phyloP scores from a whole-genome alignment of 495 filamentous ascomycete species.

The Friedmanniomyces simplex region DNA sequence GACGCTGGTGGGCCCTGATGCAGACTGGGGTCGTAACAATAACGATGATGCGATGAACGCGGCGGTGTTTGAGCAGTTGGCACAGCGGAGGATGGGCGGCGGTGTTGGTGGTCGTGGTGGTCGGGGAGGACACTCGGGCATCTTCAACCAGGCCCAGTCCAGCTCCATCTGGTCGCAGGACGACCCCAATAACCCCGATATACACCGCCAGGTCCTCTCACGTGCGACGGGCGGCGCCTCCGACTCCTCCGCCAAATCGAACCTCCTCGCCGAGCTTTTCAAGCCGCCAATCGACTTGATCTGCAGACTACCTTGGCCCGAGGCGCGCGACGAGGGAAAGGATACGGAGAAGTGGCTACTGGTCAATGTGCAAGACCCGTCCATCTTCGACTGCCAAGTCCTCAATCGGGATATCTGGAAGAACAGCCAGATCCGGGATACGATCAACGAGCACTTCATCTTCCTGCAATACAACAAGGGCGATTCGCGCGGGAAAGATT shows the following conservation, averaged over 20 bases:
- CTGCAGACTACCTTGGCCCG: conserved; percentile 59
- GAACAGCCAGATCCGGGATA: conserved; percentile 59
- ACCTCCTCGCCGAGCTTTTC: conserved; percentile 76
- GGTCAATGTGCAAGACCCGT: conserved; percentile 87
- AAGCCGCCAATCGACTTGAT: conserved; percentile 86
- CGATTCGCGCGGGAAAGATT: conserved; percentile 62
- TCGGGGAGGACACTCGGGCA: conserved; percentile 49
- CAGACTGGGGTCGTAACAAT: conserved; percentile 42
- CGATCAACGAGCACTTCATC: conserved; percentile 83
- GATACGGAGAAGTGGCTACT: conserved; percentile 85
- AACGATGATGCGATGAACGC: conserved; percentile 51
- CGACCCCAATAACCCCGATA: conserved; percentile 30
- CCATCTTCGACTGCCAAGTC: conserved; percentile 83
- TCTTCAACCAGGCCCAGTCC: conserved; percentile 71
- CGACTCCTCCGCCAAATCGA: conserved; percentile 56
- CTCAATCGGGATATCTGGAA: conserved; percentile 97
- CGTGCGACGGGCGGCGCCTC: conserved; percentile 64
- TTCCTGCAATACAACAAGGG: conserved; percentile 87
- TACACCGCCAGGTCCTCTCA: conserved; percentile 44
- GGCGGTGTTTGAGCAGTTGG: conserved; percentile 56
- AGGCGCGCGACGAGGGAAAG: conserved; percentile 72
- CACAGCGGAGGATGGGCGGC: conserved; percentile 31
- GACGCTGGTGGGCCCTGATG: conserved; percentile 68
- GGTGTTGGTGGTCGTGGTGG: conserved; percentile 28
- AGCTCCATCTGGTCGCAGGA: conserved; percentile 66